phyloP scores from a whole-genome alignment of 352 stramenopile species.

The Globisporangium lucens region DNA sequence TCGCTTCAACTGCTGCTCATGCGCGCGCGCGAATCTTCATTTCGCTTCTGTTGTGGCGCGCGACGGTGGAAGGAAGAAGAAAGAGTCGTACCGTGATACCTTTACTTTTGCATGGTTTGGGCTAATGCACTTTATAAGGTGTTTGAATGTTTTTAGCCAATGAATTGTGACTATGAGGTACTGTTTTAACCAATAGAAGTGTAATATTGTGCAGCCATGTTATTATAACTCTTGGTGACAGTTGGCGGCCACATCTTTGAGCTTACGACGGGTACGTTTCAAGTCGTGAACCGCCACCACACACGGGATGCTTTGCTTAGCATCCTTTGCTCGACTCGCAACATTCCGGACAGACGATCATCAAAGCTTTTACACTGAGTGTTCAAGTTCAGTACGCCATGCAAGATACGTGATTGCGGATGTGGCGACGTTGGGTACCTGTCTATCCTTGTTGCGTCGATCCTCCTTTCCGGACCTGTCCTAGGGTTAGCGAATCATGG shows the following conservation, averaged over 20 bases:
- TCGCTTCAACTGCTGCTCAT: not conserved
- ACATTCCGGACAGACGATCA: not conserved
- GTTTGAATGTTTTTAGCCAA: not conserved
- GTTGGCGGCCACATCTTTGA: not conserved
- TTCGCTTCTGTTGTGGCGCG: constrained; percentile 6
- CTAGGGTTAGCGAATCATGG: not conserved
- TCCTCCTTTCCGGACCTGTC: not conserved
- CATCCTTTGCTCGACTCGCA: not conserved
- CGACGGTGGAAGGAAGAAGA: not conserved
- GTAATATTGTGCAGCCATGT: not conserved
- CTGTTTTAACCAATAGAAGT: not conserved
- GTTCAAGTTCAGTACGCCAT: not conserved
- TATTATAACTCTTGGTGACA: not conserved
- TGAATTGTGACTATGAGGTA: no score
- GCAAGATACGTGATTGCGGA: not conserved
- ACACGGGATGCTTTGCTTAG: not conserved
- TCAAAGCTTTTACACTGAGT: not conserved
- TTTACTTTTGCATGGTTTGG: not conserved
- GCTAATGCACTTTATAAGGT: not conserved
- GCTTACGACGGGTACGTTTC: not conserved
- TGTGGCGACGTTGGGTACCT: not conserved
- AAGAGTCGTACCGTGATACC: not conserved
- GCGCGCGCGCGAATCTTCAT: constrained; percentile 9
- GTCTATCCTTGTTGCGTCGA: not conserved
- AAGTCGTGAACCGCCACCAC: not conserved